A percentile compares a stretch with the other conserved stretches of the same genome.
Conservation (phyloP, 306 rosid species). For the Medicago truncatula region MtrunA17r5.0-ANR NC_053046.1:8091501-8092000, state of each 20-base stretch:
- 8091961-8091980: slow-evolving; percentile 19
- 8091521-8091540: slow-evolving; percentile 89
- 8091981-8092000: background rate
- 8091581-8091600: slow-evolving; percentile 86
- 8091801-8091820: slow-evolving; percentile 44
- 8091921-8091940: slow-evolving; percentile 50
- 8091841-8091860: slow-evolving; percentile 26
- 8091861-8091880: slow-evolving; percentile 44
- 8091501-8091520: slow-evolving; percentile 82
- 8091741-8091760: slow-evolving; percentile 16
- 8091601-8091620: slow-evolving; percentile 55
- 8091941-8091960: slow-evolving; percentile 39
- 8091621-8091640: background rate
- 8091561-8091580: slow-evolving; percentile 89
- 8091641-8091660: slow-evolving; percentile 8
- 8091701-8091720: slow-evolving; percentile 82
- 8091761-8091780: slow-evolving; percentile 54
- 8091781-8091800: slow-evolving; percentile 43
- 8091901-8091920: slow-evolving; percentile 42
- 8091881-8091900: slow-evolving; percentile 26
- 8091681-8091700: slow-evolving; percentile 23
- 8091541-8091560: slow-evolving; percentile 86
- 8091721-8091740: slow-evolving; percentile 70
- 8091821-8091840: slow-evolving; percentile 26
- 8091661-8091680: slow-evolving; percentile 4